Conservation (phyloP, 495 filamentous ascomycete species). For the Talaromyces ruber region DNA sequence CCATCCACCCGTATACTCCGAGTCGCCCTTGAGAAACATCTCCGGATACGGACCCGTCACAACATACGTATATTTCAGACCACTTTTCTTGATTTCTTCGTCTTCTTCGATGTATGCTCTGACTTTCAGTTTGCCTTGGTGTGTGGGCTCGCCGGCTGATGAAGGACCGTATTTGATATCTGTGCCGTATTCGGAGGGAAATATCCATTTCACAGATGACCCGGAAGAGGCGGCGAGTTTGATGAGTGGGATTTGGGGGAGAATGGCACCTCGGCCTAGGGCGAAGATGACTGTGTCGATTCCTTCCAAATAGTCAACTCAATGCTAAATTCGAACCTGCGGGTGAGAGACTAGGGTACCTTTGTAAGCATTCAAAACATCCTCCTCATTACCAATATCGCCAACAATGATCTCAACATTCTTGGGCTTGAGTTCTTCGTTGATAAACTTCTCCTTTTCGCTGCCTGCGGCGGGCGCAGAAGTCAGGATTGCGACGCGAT, state of each 20-base stretch:
- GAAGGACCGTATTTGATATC: conserved; percentile 58
- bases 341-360: conserved; percentile 18
- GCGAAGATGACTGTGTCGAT: conserved; percentile 61
- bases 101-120: conserved; percentile 45
- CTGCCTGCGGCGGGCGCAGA: conserved; percentile 39
- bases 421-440: conserved; percentile 31
- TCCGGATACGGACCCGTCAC: conserved; percentile 64
- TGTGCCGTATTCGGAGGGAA: conserved; percentile 67
- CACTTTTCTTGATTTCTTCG: conserved; percentile 22
- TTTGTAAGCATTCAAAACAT: conserved; percentile 44
- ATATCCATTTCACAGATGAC: conserved; percentile 52
- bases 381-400: conserved; percentile 41
- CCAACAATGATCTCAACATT: conserved; percentile 53
- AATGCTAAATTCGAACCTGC: neutral
- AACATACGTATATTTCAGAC: conserved; percentile 57
- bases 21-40: conserved; percentile 43
- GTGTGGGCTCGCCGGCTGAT: conserved; percentile 54
- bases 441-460: conserved; percentile 29
- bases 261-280: conserved; percentile 50
- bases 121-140: conserved; percentile 62
- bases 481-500: conserved; percentile 55
- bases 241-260: conserved; percentile 50
- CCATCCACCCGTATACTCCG: conserved; percentile 39
- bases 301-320: conserved; percentile 12
- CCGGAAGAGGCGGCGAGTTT: conserved; percentile 45